Percentiles rank a stretch among this genome's conserved stretches.
These are phyloP conservation scores for Beauveria rudraprayagi DNA, from an alignment of 2,329 filamentous ascomycete genomes.

Conservation along the genomic window DNA sequence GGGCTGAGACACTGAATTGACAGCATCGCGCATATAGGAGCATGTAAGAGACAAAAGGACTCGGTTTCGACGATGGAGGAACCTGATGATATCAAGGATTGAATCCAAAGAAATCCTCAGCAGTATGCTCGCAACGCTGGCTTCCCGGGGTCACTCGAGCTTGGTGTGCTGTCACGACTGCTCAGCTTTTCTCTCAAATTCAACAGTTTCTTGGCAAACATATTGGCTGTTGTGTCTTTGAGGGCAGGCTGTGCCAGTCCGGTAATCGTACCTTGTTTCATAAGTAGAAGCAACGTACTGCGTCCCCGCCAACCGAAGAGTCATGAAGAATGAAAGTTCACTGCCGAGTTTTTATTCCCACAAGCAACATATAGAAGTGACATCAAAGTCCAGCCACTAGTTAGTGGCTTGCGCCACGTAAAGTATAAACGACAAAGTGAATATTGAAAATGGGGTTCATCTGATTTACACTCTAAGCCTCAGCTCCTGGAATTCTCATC, in stretches of 20 bases:
- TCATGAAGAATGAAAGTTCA: neutral
- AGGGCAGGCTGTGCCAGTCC: neutral
- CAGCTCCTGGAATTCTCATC: conserved; percentile 21
- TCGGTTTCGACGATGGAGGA: neutral
- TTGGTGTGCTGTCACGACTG: neutral
- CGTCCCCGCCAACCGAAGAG: neutral
- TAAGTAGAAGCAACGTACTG: neutral
- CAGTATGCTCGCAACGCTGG: neutral
- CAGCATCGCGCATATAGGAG: neutral
- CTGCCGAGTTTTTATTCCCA: no score
- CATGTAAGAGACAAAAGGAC: neutral
- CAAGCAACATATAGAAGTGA: no score
- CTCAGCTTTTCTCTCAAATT: neutral
- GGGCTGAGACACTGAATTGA: neutral
- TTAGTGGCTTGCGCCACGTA: neutral
- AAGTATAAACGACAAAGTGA: conserved; percentile 14
- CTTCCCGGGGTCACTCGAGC: neutral
- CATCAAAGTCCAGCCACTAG: neutral
- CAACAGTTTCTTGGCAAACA: neutral
- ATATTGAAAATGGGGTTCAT: conserved; percentile 35
- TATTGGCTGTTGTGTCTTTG: neutral
- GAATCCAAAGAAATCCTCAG: neutral
- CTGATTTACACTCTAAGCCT: conserved; percentile 44
- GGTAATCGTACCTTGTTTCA: neutral
- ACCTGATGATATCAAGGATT: neutral